phyloP scores from a whole-genome alignment of 1,284 basidiomycete species.

The Apiotrichum domesticum region DNA sequence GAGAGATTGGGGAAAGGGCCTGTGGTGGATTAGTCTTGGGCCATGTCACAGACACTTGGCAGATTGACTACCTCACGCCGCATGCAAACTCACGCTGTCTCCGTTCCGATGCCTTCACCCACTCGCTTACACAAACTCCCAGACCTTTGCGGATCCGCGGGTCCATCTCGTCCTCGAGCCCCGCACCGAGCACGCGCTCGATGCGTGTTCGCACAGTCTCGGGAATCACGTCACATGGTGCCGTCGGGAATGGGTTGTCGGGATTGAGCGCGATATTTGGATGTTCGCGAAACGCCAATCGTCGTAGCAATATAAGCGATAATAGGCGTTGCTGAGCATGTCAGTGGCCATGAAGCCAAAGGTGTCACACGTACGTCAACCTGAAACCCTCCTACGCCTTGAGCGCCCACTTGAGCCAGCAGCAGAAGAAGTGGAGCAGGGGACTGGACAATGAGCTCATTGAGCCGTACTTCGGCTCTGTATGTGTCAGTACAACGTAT shows the following conservation, averaged over 20 bases:
- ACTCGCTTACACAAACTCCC: constrained; percentile 33
- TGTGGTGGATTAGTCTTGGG: constrained; percentile 5
- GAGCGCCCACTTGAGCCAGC: constrained; percentile 40
- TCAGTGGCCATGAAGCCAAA: not conserved
- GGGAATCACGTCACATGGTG: constrained; percentile 36
- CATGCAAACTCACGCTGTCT: constrained; percentile 29
- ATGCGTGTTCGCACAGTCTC: constrained; percentile 32
- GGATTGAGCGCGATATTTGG: constrained; percentile 32
- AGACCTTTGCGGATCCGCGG: constrained; percentile 36
- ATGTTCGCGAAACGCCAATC: constrained; percentile 31
- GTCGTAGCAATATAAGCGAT: constrained; percentile 31
- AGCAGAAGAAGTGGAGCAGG: constrained; percentile 33
- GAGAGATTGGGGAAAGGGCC: constrained; percentile 33
- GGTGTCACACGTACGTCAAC: constrained; percentile 28
- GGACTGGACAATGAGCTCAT: constrained; percentile 21
- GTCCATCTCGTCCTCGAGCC: constrained; percentile 42
- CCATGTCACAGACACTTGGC: too few species aligned
- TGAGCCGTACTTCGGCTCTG: constrained; percentile 36
- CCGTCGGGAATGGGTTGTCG: constrained; percentile 18
- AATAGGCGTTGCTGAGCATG: constrained; percentile 33
- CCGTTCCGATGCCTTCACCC: constrained; percentile 33
- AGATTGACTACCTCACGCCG: not conserved
- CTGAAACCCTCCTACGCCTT: constrained; percentile 42
- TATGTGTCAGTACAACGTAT: not conserved
- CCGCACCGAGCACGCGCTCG: constrained; percentile 37